A percentile compares a stretch with the other conserved stretches of the same genome.
phyloP scores from a whole-genome alignment of 1,284 basidiomycete species.

The Tilletia caries region DNA sequence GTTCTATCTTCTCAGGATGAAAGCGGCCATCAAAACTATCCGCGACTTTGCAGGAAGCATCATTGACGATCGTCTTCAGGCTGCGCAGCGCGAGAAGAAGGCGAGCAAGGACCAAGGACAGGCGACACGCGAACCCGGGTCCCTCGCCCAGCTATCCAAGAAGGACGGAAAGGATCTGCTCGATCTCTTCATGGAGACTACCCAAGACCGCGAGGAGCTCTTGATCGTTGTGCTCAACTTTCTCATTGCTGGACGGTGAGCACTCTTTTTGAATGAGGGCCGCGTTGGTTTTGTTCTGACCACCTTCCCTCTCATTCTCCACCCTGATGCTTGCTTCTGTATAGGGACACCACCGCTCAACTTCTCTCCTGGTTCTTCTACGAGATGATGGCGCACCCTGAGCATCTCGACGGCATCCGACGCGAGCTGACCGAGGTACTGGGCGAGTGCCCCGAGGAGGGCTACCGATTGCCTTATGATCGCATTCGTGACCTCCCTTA shows the following conservation, averaged over 20 bases:
- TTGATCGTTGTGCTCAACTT: slow-evolving; percentile 44
- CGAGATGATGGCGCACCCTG: slow-evolving; percentile 31
- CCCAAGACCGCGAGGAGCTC: slow-evolving; percentile 42
- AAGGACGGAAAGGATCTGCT: slow-evolving; percentile 46
- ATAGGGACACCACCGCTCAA: slow-evolving; percentile 40
- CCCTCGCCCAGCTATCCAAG: slow-evolving; percentile 2
- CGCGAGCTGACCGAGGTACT: slow-evolving; percentile 34
- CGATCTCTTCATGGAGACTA: slow-evolving; percentile 57
- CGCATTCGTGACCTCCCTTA: slow-evolving; percentile 31
- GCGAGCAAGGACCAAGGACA: no score
- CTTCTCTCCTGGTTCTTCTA: slow-evolving; percentile 39
- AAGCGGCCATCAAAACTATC: slow-evolving; percentile 23
- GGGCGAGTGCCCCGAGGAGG: slow-evolving; percentile 19
- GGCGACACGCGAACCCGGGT: neutral
- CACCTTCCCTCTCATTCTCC: no score
- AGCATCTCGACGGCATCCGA: slow-evolving; percentile 25
- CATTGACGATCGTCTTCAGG: slow-evolving; percentile 29
- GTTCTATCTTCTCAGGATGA: neutral
- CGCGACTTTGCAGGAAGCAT: slow-evolving; percentile 33
- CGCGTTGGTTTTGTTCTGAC: no score
- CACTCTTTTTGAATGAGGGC: no score
- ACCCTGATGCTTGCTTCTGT: no score
- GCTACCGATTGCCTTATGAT: slow-evolving; percentile 33
- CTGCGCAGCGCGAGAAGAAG: neutral
- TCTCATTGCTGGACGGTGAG: slow-evolving; percentile 29